Evolutionary conservation across 371 early-diverging fungal genomes (phyloP).

Genomic region (Rhizomucor miehei): DNA sequence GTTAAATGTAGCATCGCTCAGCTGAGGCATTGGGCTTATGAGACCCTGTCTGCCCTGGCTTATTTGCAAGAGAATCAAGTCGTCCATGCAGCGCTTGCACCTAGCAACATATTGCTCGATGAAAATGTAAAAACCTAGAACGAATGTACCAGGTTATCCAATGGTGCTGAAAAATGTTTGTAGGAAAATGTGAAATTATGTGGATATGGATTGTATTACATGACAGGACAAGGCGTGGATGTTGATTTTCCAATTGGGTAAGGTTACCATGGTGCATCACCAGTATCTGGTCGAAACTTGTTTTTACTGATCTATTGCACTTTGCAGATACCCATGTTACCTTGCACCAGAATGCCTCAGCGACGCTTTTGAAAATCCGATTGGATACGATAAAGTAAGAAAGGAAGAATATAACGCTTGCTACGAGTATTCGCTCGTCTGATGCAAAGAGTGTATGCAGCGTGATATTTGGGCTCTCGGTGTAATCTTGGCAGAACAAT

Average conservation of each 20-base stretch:
- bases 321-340: slow-evolving; percentile 27
- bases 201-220: slow-evolving; percentile 61
- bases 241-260: slow-evolving; percentile 71
- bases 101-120: slow-evolving; percentile 53
- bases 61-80: slow-evolving; percentile 48
- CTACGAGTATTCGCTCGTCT: no score
- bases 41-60: slow-evolving; percentile 51
- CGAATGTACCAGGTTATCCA: neutral
- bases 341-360: slow-evolving; percentile 36
- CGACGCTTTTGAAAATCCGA: neutral
- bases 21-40: slow-evolving; percentile 53
- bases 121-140: slow-evolving; percentile 27
- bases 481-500: slow-evolving; percentile 56
- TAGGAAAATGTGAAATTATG: slow-evolving; percentile 53
- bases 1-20: slow-evolving; percentile 9
- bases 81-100: slow-evolving; percentile 49
- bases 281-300: no score
- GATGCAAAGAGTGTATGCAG: slow-evolving; percentile 17
- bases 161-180: neutral
- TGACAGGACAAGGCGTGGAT: slow-evolving; percentile 56
- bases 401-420: neutral
- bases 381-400: slow-evolving; percentile 24
- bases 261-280: no score
- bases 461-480: slow-evolving; percentile 64
- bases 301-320: no score